These are phyloP conservation scores for Rosa rugosa DNA, from an alignment of 306 rosid genomes.

Conservation along the genomic window DNA sequence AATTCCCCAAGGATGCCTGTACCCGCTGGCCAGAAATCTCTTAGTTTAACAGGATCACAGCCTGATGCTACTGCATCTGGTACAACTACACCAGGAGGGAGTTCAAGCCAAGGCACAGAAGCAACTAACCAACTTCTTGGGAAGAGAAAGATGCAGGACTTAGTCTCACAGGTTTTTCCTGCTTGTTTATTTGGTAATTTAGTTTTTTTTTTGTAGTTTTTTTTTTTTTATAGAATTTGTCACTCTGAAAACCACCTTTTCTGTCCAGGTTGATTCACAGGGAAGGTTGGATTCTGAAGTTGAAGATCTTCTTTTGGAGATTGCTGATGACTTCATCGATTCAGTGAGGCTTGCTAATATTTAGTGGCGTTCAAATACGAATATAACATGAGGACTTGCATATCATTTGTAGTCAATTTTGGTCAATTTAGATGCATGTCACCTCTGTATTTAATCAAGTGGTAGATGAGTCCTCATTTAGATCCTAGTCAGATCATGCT, in stretches of 20 bases:
- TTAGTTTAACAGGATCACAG: slow-evolving; percentile 96
- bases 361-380: not conserved
- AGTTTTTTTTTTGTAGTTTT: not conserved
- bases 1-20: slow-evolving; percentile 85
- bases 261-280: slow-evolving; percentile 75
- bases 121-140: slow-evolving; percentile 98
- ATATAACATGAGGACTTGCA: slow-evolving; percentile 1
- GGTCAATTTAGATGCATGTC: not conserved
- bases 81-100: slow-evolving; percentile 95
- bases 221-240: slow-evolving; percentile 11
- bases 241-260: slow-evolving; percentile 23
- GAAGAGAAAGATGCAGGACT: slow-evolving; percentile 96
- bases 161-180: slow-evolving; percentile 84
- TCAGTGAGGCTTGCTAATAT: slow-evolving; percentile 55
- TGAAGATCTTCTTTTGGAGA: slow-evolving; percentile 87
- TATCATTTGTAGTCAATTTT: not conserved
- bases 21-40: slow-evolving; percentile 81
- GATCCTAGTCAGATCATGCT: not conserved
- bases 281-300: slow-evolving; percentile 89
- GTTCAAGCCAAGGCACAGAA: slow-evolving; percentile 99
- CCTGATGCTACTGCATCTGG: slow-evolving; percentile 98
- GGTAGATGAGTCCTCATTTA: not conserved
- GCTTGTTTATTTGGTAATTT: slow-evolving; percentile 7
- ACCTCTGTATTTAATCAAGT: not conserved
- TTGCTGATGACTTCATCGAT: slow-evolving; percentile 95